phyloP scores from a whole-genome alignment of 805 yeast genomes.

The Pichia thaimueangensis region DNA sequence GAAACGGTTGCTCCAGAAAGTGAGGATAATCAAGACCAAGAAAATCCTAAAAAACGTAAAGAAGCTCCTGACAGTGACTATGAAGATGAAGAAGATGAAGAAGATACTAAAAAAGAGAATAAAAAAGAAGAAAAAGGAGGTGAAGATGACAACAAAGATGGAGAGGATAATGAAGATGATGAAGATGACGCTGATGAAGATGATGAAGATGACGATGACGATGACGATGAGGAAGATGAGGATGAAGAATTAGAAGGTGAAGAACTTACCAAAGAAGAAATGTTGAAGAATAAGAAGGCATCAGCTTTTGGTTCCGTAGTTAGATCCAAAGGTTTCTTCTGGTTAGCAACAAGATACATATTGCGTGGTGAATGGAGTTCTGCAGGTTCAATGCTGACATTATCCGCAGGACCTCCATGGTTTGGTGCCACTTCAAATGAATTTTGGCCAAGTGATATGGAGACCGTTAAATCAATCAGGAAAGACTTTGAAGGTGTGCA shows the following conservation, averaged over 20 bases:
- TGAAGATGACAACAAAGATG: not conserved
- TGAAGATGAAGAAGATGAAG: not conserved
- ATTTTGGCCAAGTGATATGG: constrained; percentile 1
- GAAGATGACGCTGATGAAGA: constrained; percentile 8
- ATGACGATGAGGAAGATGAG: constrained; percentile 64
- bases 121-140: constrained; percentile 13
- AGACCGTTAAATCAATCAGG: constrained; percentile 21
- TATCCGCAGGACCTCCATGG: constrained; percentile 6
- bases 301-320: constrained; percentile 7
- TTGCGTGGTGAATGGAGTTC: constrained; percentile 15
- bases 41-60: too few species aligned
- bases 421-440: constrained; percentile 8
- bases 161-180: not conserved
- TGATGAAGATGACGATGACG: constrained; percentile 27
- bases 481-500: constrained; percentile 33
- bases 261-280: constrained; percentile 39
- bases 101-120: not conserved
- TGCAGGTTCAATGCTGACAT: constrained; percentile 12
- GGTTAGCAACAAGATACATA: constrained; percentile 11
- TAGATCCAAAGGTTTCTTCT: constrained; percentile 9
- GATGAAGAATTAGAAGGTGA: constrained; percentile 46
- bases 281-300: constrained; percentile 30
- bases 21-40: too few species aligned
- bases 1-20: constrained; percentile 21
- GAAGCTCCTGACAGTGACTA: not conserved